Conservation (phyloP, 1,284 basidiomycete genomes). For the Xerocomus nothofagi region DNA sequence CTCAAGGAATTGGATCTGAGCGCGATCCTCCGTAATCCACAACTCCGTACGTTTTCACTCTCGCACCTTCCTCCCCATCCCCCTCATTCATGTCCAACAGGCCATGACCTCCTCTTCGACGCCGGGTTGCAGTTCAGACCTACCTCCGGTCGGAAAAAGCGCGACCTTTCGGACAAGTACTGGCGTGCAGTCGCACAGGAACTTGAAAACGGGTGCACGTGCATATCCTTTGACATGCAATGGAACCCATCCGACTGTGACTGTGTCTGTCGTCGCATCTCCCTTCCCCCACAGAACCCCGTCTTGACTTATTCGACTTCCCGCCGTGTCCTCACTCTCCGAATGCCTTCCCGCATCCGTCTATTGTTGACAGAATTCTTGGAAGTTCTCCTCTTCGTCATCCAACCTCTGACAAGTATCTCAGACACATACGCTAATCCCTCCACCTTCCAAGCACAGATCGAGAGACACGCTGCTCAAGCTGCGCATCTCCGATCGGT, state of each 20-base stretch:
- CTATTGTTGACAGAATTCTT: slow-evolving; percentile 77
- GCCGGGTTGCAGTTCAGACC: slow-evolving; percentile 73
- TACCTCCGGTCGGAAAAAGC: slow-evolving; percentile 70
- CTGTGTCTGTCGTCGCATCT: slow-evolving; percentile 55
- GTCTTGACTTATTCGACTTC: slow-evolving; percentile 47
- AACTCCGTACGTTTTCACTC: slow-evolving; percentile 66
- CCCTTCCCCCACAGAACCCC: slow-evolving; percentile 41
- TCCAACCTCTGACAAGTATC: slow-evolving; percentile 63
- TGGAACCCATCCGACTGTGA: slow-evolving; percentile 55
- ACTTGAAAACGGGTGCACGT: slow-evolving; percentile 81
- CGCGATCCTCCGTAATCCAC: slow-evolving; percentile 85
- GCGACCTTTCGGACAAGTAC: slow-evolving; percentile 76
- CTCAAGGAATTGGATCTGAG: slow-evolving; percentile 84
- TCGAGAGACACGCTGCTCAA: slow-evolving; percentile 58
- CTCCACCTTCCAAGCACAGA: slow-evolving; percentile 50
- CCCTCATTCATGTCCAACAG: slow-evolving; percentile 39
- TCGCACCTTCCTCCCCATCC: neutral
- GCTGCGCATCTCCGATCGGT: slow-evolving; percentile 59
- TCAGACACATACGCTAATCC: slow-evolving; percentile 55
- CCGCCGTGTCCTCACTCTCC: slow-evolving; percentile 52
- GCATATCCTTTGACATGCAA: slow-evolving; percentile 69
- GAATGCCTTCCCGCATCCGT: slow-evolving; percentile 75
- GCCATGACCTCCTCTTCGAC: slow-evolving; percentile 91
- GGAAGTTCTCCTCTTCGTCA: slow-evolving; percentile 81
- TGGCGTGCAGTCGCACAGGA: slow-evolving; percentile 84